These are phyloP conservation scores for Solanum corneliomulleri DNA, from an alignment of 257 asterid species.

Conservation along the genomic window DNA sequence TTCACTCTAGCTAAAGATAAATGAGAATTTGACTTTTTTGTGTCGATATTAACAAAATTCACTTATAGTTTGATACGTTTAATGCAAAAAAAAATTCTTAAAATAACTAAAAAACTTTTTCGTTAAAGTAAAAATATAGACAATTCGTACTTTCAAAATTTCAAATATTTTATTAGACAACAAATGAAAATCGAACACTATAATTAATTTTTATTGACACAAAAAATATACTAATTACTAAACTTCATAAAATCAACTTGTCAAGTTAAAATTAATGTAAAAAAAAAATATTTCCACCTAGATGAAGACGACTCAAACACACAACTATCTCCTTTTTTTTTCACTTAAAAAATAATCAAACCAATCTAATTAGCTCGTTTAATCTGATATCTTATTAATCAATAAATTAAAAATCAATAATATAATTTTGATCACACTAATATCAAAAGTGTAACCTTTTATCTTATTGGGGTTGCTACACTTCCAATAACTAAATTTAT, in stretches of 20 bases:
- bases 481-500: not conserved
- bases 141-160: not conserved
- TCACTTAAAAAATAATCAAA: not conserved
- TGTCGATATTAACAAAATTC: no score
- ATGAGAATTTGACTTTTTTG: not conserved
- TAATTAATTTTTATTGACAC: not conserved
- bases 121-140: no score
- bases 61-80: not conserved
- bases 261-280: not conserved
- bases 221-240: not conserved
- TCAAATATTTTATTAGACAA: not conserved
- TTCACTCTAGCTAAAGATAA: not conserved
- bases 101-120: no score
- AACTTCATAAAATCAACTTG: not conserved
- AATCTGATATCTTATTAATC: not conserved
- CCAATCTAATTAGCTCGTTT: not conserved
- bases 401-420: not conserved
- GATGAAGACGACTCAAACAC: fast-evolving
- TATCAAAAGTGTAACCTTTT: not conserved
- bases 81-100: no score
- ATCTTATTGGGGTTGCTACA: not conserved
- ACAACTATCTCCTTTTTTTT: not conserved
- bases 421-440: not conserved
- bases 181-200: not conserved
- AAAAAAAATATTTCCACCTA: not conserved